These are phyloP conservation scores for Brassica rapa DNA, from an alignment of 345 rosid genomes.

Conservation along the genomic window DNA sequence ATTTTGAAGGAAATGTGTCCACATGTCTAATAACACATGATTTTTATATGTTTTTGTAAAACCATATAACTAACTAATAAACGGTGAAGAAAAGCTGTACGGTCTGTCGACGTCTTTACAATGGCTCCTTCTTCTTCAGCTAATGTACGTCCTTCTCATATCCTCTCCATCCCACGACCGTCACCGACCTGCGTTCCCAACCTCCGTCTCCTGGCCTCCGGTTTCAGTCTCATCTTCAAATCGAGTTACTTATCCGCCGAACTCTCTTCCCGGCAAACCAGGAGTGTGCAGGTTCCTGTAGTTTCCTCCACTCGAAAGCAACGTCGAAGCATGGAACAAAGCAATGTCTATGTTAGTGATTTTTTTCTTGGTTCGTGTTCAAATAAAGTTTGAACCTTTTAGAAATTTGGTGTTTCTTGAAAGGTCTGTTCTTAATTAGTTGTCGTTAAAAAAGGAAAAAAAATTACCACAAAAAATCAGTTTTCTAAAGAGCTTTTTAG, in stretches of 20 bases:
- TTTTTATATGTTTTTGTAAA: too few relatives aligned
- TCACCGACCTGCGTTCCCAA: constrained; percentile 35
- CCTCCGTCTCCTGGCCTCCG: constrained; percentile 19
- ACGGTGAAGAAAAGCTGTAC: too few relatives aligned
- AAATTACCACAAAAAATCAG: too few relatives aligned
- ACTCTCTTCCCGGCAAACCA: neutral
- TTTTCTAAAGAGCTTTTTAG: too few relatives aligned
- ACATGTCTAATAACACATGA: too few relatives aligned
- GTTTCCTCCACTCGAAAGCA: constrained; percentile 22
- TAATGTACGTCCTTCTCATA: constrained; percentile 19
- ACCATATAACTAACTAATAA: too few relatives aligned
- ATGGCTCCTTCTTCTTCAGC: constrained; percentile 37
- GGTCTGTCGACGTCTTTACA: too few relatives aligned
- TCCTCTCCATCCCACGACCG: constrained; percentile 15
- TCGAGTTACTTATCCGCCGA: constrained; percentile 13
- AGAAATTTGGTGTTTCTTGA: too few relatives aligned
- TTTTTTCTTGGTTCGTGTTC: neutral
- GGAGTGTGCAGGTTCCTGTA: constrained; percentile 8
- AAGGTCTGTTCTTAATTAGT: too few relatives aligned
- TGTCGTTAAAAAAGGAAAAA: too few relatives aligned
- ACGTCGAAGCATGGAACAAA: constrained; percentile 22
- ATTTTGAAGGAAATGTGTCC: too few relatives aligned
- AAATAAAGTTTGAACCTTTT: neutral
- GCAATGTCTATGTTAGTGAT: constrained; percentile 37
- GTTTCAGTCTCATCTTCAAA: constrained; percentile 7